Base-by-base conservation (phyloP, 176 grass and related monocot genomes). In the Guadua angustifolia region DNA sequence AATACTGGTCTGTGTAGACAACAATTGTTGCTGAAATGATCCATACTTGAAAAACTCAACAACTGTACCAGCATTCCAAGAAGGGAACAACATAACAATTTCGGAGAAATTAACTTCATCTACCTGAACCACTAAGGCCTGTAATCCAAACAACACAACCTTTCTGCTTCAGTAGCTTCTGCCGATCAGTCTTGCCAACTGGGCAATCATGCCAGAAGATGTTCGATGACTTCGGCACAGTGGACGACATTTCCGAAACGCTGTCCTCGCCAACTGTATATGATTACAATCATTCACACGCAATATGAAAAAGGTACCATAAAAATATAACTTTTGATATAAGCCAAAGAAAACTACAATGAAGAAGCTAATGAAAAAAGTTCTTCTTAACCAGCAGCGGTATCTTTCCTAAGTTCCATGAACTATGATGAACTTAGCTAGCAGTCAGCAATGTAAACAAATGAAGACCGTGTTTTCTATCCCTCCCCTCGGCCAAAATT, bases 101-200 rank as follows among this genome's bases (percentile, higher is more conserved):
- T 25, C 44, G 60, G 60, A 78, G 18, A 61, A 75, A 76, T 8
- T 2, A 69, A 42, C 4, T 21, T 52, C 9, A 76, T 16, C 80
- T 79, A 91, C 94, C 94, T 88, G 94, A 94, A 46, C 94, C 91
- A 42, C 94, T 97, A 70, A 97, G 91, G 57, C 94, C 94, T 44
- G 91, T 97, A 69, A 97, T 97, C 94, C 94, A 97, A 43, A 97
- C 89, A 57, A 97, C 87, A 44, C 94, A 97, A 0, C 94, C 94
- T 87, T 97, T 97, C 51, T 94, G 94, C 72, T 88, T 91, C 63
- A 94, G 84, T 58, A 97, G 51, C 19, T 89, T 87, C 79, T 97
- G 91, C 42, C 91, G 83, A 44, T 97, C 94, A 51, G 82, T 21
- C 43, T 89, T 89, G 12, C 94, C 94, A 21, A 97, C 91, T 26